Base-by-base conservation (phyloP, 805 yeast genomes). In the Yarrowia osloensis region DNA sequence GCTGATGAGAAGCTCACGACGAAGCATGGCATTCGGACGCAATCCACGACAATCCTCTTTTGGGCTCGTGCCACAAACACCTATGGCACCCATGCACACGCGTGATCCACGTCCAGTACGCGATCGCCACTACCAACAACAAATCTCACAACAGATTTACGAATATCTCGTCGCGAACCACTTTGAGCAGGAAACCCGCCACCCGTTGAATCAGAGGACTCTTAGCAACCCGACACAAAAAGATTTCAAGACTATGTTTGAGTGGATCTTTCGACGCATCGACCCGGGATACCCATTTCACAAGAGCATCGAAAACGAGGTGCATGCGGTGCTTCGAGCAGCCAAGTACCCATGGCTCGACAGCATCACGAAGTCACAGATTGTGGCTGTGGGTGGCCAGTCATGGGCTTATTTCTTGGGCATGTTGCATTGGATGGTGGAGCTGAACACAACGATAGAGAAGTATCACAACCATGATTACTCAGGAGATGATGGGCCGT, bases 341-440 rank as follows among this genome's bases (percentile, higher is more conserved):
- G 75, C 91, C 69, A 85, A 84, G 59, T 92, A 92, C 72, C 97
- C 98, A 1, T 91, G 88, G 74, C 76, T 91, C 68, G 96, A 89
- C 46, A 80, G 90, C 0, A 86, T 93, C 44, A 90, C 88, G 75
- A 88, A 92, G 73, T 88, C 95, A 0, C 96, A 91, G 74, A 87
- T 92, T 42, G 86, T 92, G 42, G 97, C 97, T 0, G 97, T 91
- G 13, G 97, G 97, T 6, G 96, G 97, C 2, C 86, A 88, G 59
- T 87, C 86, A 70, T 92, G 97, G 97, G 91, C 90, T 13, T 83
- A 84, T 8, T 90, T 91, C 70, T 76, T 92, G 47, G 97, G 95
- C 0, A 85, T 93, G 84, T 78, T 92, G 24, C 87, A 88, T 74
- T 92, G 97, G 97, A 75, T 92, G 52, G 86, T 88, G 4, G 85